These are phyloP conservation scores for Daphne laureola DNA, from an alignment of 441 rosid genomes.

Conservation along the genomic window DNA sequence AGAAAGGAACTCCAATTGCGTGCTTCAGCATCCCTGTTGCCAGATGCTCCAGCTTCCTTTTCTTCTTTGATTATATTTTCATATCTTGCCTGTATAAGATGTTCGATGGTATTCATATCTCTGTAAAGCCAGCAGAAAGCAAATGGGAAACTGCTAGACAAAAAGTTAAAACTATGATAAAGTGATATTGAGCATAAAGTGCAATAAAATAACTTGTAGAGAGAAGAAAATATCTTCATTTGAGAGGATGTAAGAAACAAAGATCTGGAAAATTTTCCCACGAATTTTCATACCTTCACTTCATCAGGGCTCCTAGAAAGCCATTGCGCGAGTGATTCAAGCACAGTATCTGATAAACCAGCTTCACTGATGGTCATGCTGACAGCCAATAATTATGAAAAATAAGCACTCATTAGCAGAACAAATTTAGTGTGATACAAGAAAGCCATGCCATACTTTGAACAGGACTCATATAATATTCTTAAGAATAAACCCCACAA, in stretches of 20 bases:
- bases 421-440: no score
- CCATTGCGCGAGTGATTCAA: conserved; percentile 61
- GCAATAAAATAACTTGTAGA: conserved; percentile 5
- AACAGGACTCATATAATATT: no score
- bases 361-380: conserved; percentile 71
- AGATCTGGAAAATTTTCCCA: conserved; percentile 2
- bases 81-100: conserved; percentile 99
- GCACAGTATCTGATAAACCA: conserved; percentile 61
- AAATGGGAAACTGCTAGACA: conserved; percentile 92
- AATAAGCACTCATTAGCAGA: no score
- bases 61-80: conserved; percentile 63
- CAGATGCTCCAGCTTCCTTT: conserved; percentile 33
- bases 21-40: conserved; percentile 39
- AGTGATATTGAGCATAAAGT: conserved; percentile 21
- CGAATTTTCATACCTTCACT: conserved; percentile 58
- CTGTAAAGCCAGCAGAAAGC: conserved; percentile 77
- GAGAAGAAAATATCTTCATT: not conserved
- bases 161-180: conserved; percentile 60
- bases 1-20: conserved; percentile 54
- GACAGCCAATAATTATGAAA: conserved; percentile 11
- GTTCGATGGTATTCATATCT: conserved; percentile 95
- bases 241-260: not conserved
- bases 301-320: conserved; percentile 63
- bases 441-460: no score
- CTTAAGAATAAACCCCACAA: no score